Evolutionary conservation across 805 yeast genomes (phyloP), one percentile per base, ranked within the genome.

Genomic region (Tetrapisispora taiwanensis): DNA sequence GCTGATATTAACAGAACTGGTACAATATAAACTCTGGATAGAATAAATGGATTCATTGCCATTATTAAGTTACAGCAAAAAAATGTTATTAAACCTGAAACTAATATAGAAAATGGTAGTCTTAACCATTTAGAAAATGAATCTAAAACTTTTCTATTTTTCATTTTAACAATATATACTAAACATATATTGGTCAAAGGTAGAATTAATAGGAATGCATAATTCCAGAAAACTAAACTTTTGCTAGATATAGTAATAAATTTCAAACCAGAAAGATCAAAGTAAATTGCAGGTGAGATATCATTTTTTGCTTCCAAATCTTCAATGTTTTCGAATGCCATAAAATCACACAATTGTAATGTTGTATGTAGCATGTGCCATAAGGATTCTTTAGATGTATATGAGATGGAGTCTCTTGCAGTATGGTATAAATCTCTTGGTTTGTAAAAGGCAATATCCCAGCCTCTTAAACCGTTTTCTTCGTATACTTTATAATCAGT

Each of bases 391-490:
- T 72, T 75, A 17, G 81, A 67, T 13, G 85, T 73, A 47, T 79
- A 77, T 40, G 71, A 68, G 38, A 84, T 81, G 39, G 75, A 75
- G 61, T 89, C 97, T 38, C 76, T 70, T 14, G 68, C 64, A 1
- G 97, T 89, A 58, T 89, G 97, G 54, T 89, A 89, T 35, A 84
- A 63, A 42, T 84, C 76, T 55, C 97, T 73, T 20, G 95, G 95
- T 54, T 78, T 81, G 60, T 76, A 87, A 60, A 89, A 89, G 1
- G 96, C 95, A 53, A 89, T 75, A 63, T 89, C 97, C 56, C 88
- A 72, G 10, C 97, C 97, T 50, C 95, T 72, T 42, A 86, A 59
- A 0, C 92, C 95, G 41, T 73, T 64, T 44, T 73, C 71, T 36
- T 66, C 61, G 58, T 87, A 89, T 3, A 86, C 77, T 49, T 77